These are phyloP conservation scores for Ophiognomonia clavigignenti-juglandacearum DNA, from an alignment of 2,329 filamentous ascomycete genomes.

Conservation along the genomic window DNA sequence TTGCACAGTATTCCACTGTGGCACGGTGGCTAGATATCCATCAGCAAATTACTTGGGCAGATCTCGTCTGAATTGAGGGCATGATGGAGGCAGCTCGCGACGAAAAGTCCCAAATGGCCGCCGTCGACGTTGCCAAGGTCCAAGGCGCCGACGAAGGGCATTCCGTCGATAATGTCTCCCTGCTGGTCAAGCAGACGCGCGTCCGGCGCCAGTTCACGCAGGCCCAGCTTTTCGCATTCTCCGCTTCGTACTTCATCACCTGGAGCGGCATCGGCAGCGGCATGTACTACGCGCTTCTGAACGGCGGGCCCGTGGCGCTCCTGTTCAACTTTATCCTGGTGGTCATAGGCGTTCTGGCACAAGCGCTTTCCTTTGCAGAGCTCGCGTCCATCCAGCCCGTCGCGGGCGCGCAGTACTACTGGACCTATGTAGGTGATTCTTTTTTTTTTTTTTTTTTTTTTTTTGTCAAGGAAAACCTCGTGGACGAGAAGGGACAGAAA, in stretches of 20 bases:
- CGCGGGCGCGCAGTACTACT: slow-evolving; percentile 38
- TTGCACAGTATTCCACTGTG: too few relatives aligned
- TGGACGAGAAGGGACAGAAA: too few relatives aligned
- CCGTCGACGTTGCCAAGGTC: too few relatives aligned
- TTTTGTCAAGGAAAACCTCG: background rate
- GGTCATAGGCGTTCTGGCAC: slow-evolving; percentile 24
- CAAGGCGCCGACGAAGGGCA: too few relatives aligned
- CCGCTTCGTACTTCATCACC: slow-evolving; percentile 7
- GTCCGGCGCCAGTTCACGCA: slow-evolving; percentile 4
- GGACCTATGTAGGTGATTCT: slow-evolving; percentile 26
- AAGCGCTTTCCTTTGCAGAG: slow-evolving; percentile 32
- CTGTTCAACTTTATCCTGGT: slow-evolving; percentile 28
- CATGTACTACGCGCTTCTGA: slow-evolving; percentile 23
- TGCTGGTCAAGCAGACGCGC: too few relatives aligned
- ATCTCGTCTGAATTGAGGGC: too few relatives aligned
- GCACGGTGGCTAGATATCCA: too few relatives aligned
- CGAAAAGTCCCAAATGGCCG: too few relatives aligned
- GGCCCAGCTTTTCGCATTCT: slow-evolving; percentile 7
- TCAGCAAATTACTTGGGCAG: too few relatives aligned
- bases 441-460: too few relatives aligned
- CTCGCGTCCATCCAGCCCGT: slow-evolving; percentile 34
- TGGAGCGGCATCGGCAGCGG: slow-evolving; percentile 7
- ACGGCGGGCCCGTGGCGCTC: slow-evolving; percentile 27
- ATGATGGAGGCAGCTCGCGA: too few relatives aligned
- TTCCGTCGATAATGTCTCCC: too few relatives aligned